phyloP scores from a whole-genome alignment of 2,329 filamentous ascomycete species.

The Penicillium thymicola region DNA sequence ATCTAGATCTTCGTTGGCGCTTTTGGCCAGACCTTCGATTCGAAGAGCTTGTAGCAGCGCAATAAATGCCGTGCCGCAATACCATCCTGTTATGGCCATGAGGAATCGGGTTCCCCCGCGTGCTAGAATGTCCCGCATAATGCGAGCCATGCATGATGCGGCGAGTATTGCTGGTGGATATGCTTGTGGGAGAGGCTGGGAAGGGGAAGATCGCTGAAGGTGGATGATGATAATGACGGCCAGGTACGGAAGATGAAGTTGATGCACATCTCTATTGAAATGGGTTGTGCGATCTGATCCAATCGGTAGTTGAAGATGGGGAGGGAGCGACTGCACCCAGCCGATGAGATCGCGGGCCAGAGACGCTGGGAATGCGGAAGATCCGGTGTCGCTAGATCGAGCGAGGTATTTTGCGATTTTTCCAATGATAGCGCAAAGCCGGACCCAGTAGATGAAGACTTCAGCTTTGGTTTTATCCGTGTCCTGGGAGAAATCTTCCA shows the following conservation, averaged over 20 bases:
- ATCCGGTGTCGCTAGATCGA: conserved; percentile 16
- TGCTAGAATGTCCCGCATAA: conserved; percentile 40
- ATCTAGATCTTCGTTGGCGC: conserved; percentile 35
- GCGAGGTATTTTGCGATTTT: conserved; percentile 40
- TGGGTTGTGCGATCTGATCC: background rate
- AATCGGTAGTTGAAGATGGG: conserved; percentile 33
- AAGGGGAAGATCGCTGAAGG: conserved; percentile 38
- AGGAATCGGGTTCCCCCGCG: conserved; percentile 42
- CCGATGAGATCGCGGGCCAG: conserved; percentile 35
- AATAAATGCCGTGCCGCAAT: conserved; percentile 43
- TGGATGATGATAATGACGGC: conserved; percentile 20
- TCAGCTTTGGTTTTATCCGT: conserved; percentile 31
- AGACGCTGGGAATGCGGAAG: conserved; percentile 21
- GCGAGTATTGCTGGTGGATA: conserved; percentile 39
- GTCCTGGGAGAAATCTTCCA: conserved; percentile 39
- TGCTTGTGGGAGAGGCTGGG: conserved; percentile 38
- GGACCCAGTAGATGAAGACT: conserved; percentile 45
- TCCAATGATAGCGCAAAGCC: conserved; percentile 42
- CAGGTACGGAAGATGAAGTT: background rate
- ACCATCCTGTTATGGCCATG: conserved; percentile 46
- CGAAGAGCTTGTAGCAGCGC: conserved; percentile 41
- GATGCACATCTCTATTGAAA: background rate
- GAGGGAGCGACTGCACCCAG: conserved; percentile 38
- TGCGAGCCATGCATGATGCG: conserved; percentile 40
- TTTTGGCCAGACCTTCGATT: conserved; percentile 29